Conservation (phyloP, 164 flowering plant genomes). For the Chimonanthus praecox region DNA sequence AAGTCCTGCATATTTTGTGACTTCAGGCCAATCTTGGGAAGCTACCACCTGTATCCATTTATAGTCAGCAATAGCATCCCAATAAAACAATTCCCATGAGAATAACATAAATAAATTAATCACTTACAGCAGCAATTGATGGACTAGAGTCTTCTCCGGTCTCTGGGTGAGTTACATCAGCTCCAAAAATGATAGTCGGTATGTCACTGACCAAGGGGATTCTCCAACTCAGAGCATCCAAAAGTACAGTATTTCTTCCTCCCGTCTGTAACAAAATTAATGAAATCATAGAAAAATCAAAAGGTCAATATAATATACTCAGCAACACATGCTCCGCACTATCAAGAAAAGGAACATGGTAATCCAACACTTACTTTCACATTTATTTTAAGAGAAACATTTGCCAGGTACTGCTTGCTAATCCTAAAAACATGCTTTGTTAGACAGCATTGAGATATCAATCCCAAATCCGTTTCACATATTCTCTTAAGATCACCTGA, state of each 20-base stretch:
- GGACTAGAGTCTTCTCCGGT: constrained; percentile 52
- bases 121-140: constrained; percentile 55
- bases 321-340: background rate
- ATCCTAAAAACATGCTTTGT: constrained; percentile 39
- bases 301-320: background rate
- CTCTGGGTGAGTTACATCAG: constrained; percentile 58
- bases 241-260: constrained; percentile 50
- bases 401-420: constrained; percentile 42
- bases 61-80: background rate
- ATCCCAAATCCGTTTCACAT: constrained; percentile 52
- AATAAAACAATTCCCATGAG: background rate
- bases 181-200: constrained; percentile 61
- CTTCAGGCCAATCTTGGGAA: constrained; percentile 65
- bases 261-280: constrained; percentile 31
- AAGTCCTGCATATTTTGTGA: constrained; percentile 55
- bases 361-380: constrained; percentile 35
- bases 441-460: constrained; percentile 52
- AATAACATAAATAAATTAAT: background rate
- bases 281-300: background rate
- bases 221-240: constrained; percentile 44
- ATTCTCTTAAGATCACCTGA: constrained; percentile 50
- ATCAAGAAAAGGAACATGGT: background rate
- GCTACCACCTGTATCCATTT: constrained; percentile 42
- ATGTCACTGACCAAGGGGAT: constrained; percentile 53
- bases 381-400: constrained; percentile 51